Conservation (phyloP, 805 yeast genomes). For the Myxozyma nipponensis region DNA sequence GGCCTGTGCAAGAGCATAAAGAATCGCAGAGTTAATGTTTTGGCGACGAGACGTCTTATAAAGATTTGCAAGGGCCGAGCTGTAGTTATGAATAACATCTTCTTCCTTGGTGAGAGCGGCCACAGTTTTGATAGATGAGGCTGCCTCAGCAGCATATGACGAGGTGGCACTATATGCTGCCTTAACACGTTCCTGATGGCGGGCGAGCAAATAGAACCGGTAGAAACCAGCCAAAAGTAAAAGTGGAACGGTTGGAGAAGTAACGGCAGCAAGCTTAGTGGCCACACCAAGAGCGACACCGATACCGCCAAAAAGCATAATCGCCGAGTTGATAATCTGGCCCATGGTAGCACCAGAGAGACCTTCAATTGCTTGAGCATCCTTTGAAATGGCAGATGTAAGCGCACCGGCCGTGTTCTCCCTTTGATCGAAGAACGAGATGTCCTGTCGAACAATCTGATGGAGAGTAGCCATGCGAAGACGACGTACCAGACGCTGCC, state of each 20-base stretch:
- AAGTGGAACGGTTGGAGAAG: constrained; percentile 38
- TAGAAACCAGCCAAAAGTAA: constrained; percentile 42
- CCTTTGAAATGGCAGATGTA: constrained; percentile 31
- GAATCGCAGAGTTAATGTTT: constrained; percentile 16
- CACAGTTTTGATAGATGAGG: constrained; percentile 43
- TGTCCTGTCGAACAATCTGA: constrained; percentile 33
- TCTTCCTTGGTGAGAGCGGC: constrained; percentile 43
- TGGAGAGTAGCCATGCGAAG: constrained; percentile 31
- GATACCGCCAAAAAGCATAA: constrained; percentile 33
- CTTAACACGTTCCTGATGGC: constrained; percentile 39
- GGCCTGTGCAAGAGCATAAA: constrained; percentile 18
- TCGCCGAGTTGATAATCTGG: constrained; percentile 33
- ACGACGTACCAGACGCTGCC: constrained; percentile 32
- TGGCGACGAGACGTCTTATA: constrained; percentile 11
- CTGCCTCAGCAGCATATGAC: constrained; percentile 41
- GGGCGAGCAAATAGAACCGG: constrained; percentile 38
- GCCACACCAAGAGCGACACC: constrained; percentile 40
- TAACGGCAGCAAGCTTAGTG: constrained; percentile 43
- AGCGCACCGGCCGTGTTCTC: constrained; percentile 33
- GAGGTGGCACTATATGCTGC: constrained; percentile 35
- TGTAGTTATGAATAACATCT: constrained; percentile 37
- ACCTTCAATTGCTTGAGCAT: constrained; percentile 35
- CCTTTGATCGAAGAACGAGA: constrained; percentile 31
- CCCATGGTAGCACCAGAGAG: constrained; percentile 34
- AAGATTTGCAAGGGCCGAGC: constrained; percentile 10